phyloP scores from a whole-genome alignment of 2,329 filamentous ascomycete genomes.

The Tympanopsis confertula region DNA sequence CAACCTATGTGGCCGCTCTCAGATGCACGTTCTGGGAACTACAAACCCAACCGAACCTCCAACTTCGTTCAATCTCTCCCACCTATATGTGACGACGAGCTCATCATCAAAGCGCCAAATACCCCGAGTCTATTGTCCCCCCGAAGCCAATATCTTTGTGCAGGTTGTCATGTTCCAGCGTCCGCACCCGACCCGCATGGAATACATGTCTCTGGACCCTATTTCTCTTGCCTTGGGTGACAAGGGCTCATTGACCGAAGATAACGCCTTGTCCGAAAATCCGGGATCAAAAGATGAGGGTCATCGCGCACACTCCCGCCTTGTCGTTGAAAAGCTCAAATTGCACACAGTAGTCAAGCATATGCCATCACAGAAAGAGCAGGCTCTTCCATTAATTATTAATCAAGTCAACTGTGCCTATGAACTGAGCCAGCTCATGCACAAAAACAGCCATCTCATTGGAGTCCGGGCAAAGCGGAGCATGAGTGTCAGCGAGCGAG shows the following conservation, averaged over 20 bases:
- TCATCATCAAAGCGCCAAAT: constrained; percentile 28
- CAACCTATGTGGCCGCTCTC: constrained; percentile 69
- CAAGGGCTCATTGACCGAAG: constrained; percentile 37
- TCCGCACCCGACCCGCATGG: constrained; percentile 78
- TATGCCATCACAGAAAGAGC: constrained; percentile 69
- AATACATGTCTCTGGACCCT: constrained; percentile 84
- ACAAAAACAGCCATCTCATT: constrained; percentile 80
- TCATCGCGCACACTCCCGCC: constrained; percentile 61
- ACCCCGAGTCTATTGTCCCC: constrained; percentile 66
- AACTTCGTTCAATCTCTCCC: constrained; percentile 50
- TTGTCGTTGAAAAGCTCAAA: constrained; percentile 74
- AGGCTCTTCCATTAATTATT: constrained; percentile 67
- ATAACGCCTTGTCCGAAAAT: constrained; percentile 12
- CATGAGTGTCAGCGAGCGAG: constrained; percentile 83
- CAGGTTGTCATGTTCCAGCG: constrained; percentile 85
- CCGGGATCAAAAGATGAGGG: constrained; percentile 18
- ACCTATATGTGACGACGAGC: constrained; percentile 51
- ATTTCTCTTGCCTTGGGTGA: constrained; percentile 79
- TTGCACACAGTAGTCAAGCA: constrained; percentile 76
- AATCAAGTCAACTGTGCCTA: constrained; percentile 94
- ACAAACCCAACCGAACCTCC: constrained; percentile 46
- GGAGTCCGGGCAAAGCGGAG: constrained; percentile 71
- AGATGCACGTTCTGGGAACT: constrained; percentile 76
- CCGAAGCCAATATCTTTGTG: constrained; percentile 48
- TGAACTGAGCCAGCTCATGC: constrained; percentile 74